Conservation (phyloP, 1,139 yeast species). For the Yamadazyma taylorii region DNA sequence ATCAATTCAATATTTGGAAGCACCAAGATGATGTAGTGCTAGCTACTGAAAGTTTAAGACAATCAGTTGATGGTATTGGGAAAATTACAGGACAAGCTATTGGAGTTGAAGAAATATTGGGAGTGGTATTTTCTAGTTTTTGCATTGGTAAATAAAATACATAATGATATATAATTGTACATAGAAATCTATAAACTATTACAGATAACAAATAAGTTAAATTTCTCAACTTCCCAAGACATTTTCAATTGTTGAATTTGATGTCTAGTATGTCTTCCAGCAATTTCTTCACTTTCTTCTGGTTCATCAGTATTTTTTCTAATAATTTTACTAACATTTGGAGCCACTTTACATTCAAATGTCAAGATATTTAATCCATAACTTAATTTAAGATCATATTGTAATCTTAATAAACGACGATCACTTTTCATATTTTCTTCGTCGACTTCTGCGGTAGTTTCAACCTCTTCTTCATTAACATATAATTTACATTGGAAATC, state of each 20-base stretch:
- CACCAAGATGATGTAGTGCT: constrained; percentile 70
- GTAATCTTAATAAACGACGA: constrained; percentile 29
- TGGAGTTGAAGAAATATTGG: constrained; percentile 88
- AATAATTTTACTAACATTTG: constrained; percentile 33
- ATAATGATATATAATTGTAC: constrained; percentile 6
- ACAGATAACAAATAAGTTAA: constrained; percentile 34
- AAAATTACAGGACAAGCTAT: constrained; percentile 87
- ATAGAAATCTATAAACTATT: constrained; percentile 15
- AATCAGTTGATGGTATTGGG: constrained; percentile 85
- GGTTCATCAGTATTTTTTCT: constrained; percentile 24
- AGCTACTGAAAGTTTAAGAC: constrained; percentile 74
- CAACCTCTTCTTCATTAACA: constrained; percentile 52
- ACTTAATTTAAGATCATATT: constrained; percentile 50
- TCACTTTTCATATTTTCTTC: constrained; percentile 22
- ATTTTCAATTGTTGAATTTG: constrained; percentile 48
- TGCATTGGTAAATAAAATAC: constrained; percentile 79
- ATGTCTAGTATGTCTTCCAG: constrained; percentile 49
- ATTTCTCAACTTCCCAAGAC: constrained; percentile 49
- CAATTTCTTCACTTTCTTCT: constrained; percentile 28
- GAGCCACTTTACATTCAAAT: constrained; percentile 49
- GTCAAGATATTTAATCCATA: constrained; percentile 48
- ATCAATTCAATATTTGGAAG: constrained; percentile 53
- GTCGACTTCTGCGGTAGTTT: constrained; percentile 37
- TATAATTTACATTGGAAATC: constrained; percentile 46
- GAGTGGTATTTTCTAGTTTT: constrained; percentile 86